Base-by-base conservation (phyloP, 2,329 filamentous ascomycete species). In the Trichoderma koningii region DNA sequence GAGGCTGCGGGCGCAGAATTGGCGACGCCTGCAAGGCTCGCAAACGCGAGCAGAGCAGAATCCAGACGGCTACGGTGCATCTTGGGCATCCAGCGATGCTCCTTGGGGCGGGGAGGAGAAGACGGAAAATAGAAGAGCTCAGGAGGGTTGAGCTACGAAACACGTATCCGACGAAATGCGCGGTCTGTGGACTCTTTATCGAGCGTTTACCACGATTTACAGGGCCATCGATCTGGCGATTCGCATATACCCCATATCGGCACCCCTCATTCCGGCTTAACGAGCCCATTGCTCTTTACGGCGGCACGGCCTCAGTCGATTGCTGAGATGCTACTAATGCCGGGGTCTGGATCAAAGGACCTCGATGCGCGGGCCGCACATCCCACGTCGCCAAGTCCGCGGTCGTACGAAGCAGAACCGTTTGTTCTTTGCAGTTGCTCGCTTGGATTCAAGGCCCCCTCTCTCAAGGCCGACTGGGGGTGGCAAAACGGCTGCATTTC, bases 361-460 rank as follows among this genome's bases (percentile, higher is more conserved):
- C 14, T 45, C 23, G 59, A 55, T 53, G 50, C 50, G 59, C 50
- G 59, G 56, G 41, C 26, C 38, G 47, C 50, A 55, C 14, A 45
- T n/a, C 59, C 50, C 23, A 63, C 38, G 15, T 34, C 45, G 48
- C 47, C 57, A 62, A 62, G 34, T 28, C 60, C 60, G 50, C 60
- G 50, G 60, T 50, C 59, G 59, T 50, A 53, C 34, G 10, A 38
- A 38, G 12, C 34, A 14, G 34, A 38, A 38, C 10, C 34, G 34
- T 38, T 38, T 38, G 60, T 41, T 63, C 50, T 63, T 14, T 19
- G 52, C 21, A 30, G 26, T 23, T 45, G 41, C 50, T 53, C 60
- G 60, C 34, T 44, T 53, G 48, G 48, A 23, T 23, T 42, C 50
- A 45, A 62, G 34, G 6, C 50, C 59, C 50, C 59, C 59, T 52